Percentiles rank a stretch among this genome's conserved stretches.
Evolutionary conservation across 2,329 filamentous ascomycete species (phyloP).

Genomic region (Colletotrichum coccodes): DNA sequence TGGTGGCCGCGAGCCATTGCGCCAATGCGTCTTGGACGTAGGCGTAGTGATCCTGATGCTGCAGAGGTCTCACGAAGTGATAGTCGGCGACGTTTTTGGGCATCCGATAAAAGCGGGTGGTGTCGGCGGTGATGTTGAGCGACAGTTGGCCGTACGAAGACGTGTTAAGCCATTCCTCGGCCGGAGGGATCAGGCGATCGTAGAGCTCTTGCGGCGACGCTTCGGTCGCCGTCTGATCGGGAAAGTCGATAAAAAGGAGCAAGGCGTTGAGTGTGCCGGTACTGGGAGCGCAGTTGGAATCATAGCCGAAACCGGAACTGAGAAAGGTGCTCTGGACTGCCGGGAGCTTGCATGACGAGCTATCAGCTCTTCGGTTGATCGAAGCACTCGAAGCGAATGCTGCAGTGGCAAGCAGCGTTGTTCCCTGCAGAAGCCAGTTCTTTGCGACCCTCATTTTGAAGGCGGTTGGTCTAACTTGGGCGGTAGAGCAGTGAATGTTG

Average conservation of each 20-base stretch:
- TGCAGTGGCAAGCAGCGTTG: background rate
- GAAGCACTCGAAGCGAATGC: background rate
- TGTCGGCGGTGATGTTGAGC: constrained; percentile 38
- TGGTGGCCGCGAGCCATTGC: constrained; percentile 33
- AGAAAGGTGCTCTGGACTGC: constrained; percentile 38
- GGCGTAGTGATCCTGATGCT: constrained; percentile 36
- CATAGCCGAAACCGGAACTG: constrained; percentile 42
- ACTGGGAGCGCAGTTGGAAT: constrained; percentile 43
- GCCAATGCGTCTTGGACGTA: constrained; percentile 44
- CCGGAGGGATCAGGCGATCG: background rate
- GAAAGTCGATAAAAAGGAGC: constrained; percentile 51
- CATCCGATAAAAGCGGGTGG: constrained; percentile 40
- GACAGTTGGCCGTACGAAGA: constrained; percentile 33
- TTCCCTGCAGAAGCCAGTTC: background rate
- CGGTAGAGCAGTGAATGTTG: too few species aligned
- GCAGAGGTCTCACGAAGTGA: constrained; percentile 40
- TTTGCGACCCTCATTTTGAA: background rate
- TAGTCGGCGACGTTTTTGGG: constrained; percentile 37
- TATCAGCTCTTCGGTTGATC: background rate
- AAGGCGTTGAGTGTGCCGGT: constrained; percentile 42
- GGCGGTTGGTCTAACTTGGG: too few species aligned
- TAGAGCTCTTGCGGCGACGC: constrained; percentile 20
- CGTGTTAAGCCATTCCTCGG: constrained; percentile 22
- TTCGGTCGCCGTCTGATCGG: constrained; percentile 35
- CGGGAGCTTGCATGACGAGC: constrained; percentile 35